Evolutionary conservation across 1,139 yeast genomes (phyloP), one percentile per base, ranked within the genome.

Genomic region (Starmera stellimalicola): DNA sequence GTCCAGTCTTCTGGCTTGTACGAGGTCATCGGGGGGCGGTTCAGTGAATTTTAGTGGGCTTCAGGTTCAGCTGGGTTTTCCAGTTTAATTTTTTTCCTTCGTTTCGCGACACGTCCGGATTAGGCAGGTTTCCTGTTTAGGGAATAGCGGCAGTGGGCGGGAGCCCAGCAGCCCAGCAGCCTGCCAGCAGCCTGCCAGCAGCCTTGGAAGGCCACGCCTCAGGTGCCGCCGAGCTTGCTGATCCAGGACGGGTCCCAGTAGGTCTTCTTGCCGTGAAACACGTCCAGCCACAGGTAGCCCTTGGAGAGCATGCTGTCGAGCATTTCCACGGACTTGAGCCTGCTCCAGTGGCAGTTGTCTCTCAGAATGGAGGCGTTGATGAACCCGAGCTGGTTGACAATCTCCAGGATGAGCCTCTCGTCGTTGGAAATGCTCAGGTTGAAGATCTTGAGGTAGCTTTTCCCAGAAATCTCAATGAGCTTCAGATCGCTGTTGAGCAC

Each of bases 1-100:
- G 85, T 77, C 91, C 91, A 81, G 12, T 65, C 54, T 41, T 76
- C 82, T 1, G 87, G 68, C 32, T 58, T 54, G 37, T 54, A 58
- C 1, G 47, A 38, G 45, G 41, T 43, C 7, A 15, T 18, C n/a
- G n/a, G n/a, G 11, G 26, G 30, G 14, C 12, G 30, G 15, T n/a
- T n/a, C n/a, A n/a, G n/a, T n/a, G n/a, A n/a, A n/a, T n/a, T n/a
- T n/a, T n/a, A n/a, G n/a, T n/a, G n/a, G n/a, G n/a, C n/a, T n/a
- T n/a, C n/a, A n/a, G n/a, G n/a, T n/a, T n/a, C n/a, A n/a, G n/a
- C n/a, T n/a, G n/a, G n/a, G n/a, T n/a, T n/a, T n/a, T n/a, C n/a
- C n/a, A n/a, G n/a, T n/a, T n/a, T n/a, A n/a, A n/a, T n/a, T n/a
- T n/a, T n/a, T n/a, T n/a, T n/a, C n/a, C n/a, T n/a, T n/a, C n/a